Base-by-base conservation (phyloP, 1,284 basidiomycete species). In the Athelia sp. region DNA sequence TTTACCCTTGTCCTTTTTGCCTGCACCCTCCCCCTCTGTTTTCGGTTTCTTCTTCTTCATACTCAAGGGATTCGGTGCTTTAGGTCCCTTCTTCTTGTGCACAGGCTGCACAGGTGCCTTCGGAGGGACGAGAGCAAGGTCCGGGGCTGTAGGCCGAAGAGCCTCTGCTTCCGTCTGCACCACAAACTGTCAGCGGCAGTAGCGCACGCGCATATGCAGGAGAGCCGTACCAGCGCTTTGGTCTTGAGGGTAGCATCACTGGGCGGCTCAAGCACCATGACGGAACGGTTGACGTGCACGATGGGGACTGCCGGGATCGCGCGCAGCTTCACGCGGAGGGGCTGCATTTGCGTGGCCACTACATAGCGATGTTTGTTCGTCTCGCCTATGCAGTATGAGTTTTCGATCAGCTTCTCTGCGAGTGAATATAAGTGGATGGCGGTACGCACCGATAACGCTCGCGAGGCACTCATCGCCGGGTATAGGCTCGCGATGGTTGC, bases 41-140 rank as follows among this genome's bases (percentile, higher is more conserved):
- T 17, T 31, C 22, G n/a, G 23, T 18, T 17, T 31, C 50, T 64
- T 87, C 71, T 93, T 98, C 74, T 91, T 94, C 34, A 95, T 72
- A 52, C 92, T 94, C 3, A 99, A 75, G 14, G 96, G 93, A 70
- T 99, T 99, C 0, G 95, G 93, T 0, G 78, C 91, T 63, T 93
- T 95, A 0, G 87, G 84, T 1, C 82, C 84, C 59, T 78, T 86
- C 56, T 75, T 80, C 64, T 82, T 87, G 38, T 66, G 70, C n/a
- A 65, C 63, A 36, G 66, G 70, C 51, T 76, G 71, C 14, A 57
- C 51, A 1, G 69, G 54, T 3, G 58, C 56, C 14, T 70, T 62
- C 4, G 67, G 53, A 17, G 67, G 52, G 1, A 78, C 64, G 9
- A 75, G 56, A 3, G 71, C 64, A 36, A 73, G 58, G 50, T 84